phyloP scores from a whole-genome alignment of 2,329 filamentous ascomycete species.

The Cadophora sp. region DNA sequence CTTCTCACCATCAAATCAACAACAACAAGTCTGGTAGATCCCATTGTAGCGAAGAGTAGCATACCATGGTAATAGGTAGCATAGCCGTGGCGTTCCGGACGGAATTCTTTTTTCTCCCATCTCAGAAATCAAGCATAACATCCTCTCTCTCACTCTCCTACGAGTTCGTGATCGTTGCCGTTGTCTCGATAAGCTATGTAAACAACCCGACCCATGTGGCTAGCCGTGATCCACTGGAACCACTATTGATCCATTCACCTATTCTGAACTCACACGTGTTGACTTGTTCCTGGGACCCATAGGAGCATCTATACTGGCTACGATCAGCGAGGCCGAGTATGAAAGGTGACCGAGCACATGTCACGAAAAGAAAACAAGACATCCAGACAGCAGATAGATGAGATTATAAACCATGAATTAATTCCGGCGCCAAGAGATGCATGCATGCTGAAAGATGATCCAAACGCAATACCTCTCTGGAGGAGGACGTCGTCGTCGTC shows the following conservation, averaged over 20 bases:
- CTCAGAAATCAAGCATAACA: background rate
- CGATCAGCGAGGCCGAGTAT: background rate
- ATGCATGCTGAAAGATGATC: constrained; percentile 19
- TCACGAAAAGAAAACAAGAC: background rate
- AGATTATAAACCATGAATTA: constrained; percentile 14
- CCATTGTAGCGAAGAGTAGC: constrained; percentile 12
- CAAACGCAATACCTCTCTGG: constrained; percentile 17
- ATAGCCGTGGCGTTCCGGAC: constrained; percentile 18
- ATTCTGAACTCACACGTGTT: background rate
- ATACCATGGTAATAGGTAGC: constrained; percentile 15
- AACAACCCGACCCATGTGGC: background rate
- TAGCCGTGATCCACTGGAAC: background rate
- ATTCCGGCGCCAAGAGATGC: constrained; percentile 19
- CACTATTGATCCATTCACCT: background rate
- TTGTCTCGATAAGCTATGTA: background rate
- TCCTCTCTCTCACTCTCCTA: background rate
- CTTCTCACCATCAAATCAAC: background rate
- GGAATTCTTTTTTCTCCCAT: background rate
- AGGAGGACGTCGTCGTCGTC: background rate
- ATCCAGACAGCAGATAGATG: background rate
- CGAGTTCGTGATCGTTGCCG: background rate
- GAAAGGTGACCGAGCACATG: background rate
- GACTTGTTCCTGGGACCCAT: background rate
- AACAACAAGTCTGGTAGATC: background rate
- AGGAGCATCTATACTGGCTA: no score